Base-by-base conservation (phyloP, 257 asterid genomes). In the Perilla frutescens region DNA sequence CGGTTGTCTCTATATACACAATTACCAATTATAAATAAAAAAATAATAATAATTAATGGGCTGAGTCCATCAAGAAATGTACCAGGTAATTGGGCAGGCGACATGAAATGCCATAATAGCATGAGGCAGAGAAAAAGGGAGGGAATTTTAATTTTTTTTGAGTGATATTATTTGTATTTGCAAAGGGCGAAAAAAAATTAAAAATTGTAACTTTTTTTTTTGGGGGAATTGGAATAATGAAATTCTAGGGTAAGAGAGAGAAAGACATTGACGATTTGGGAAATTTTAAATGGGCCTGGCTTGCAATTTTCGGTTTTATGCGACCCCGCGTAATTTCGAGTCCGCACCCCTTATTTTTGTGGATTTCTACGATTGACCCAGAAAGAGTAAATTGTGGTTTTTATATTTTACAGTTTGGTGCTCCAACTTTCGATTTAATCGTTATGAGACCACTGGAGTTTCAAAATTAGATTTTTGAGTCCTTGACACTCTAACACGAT, bases 11-110 rank as follows among this genome's bases (percentile, higher is more conserved):
- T 73, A 63, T 41, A 64, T 13, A n/a, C 8, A 13, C 14, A 50
- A 12, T 2, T 11, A 13, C 51, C 36, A 50, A 6, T 29, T 5
- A 7, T 63, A 9, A 63, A 63, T 2, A 0, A 31, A 8, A 63
- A 62, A 55, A 40, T 66, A 20, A 72, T 32, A 64, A 63, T 14
- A 44, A 26, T 26, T 4, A 67, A 48, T 70, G 83, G 67, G 62
- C 39, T 48, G 64, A 74, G 77, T 31, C 53, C 67, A 58, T 54
- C 37, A 58, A 49, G 62, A 70, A 37, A 43, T 45, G 59, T 87
- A 92, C 98, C 98, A 92, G 83, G 97, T 93, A 87, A 93, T 90
- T 85, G 98, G 98, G 80, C 98, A 93, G 81, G 98, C 90, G 77
- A 89, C 95, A 71, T 93, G 98, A 84, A 93, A 93, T 84, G 98